These are phyloP conservation scores for Lenzites betulinus DNA, from an alignment of 768 basidiomycete species.

Conservation along the genomic window DNA sequence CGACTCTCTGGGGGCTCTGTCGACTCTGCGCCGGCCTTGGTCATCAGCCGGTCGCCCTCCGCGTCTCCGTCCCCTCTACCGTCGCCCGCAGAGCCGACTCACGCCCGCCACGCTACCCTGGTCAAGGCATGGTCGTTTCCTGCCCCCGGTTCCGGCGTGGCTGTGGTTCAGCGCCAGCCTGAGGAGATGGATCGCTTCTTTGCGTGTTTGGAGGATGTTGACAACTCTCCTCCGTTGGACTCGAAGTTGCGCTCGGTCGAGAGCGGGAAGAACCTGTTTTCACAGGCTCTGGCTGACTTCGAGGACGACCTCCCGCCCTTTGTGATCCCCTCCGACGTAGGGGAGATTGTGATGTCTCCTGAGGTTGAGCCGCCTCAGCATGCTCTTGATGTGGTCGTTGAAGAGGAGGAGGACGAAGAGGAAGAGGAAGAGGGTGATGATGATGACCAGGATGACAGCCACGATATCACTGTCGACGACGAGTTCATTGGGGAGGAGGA, in stretches of 20 bases:
- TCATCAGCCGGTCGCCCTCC: conserved; percentile 31
- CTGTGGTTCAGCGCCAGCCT: conserved; percentile 26
- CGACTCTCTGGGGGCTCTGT: conserved; percentile 28
- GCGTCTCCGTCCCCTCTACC: conserved; percentile 34
- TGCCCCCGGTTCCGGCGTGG: conserved; percentile 17
- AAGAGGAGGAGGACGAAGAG: conserved; percentile 51
- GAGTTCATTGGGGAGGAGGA: conserved; percentile 60
- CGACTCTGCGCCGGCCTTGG: conserved; percentile 24
- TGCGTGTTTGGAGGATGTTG: conserved; percentile 58
- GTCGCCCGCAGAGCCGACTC: conserved; percentile 28
- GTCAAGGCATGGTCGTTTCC: conserved; percentile 72
- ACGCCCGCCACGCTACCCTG: conserved; percentile 45
- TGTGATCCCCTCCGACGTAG: conserved; percentile 48
- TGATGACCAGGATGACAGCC: conserved; percentile 28
- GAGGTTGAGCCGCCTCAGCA: conserved; percentile 39
- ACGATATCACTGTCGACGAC: conserved; percentile 34
- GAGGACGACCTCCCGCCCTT: conserved; percentile 56
- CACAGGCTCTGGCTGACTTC: conserved; percentile 45
- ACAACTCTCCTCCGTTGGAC: conserved; percentile 49
- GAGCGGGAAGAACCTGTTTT: conserved; percentile 61
- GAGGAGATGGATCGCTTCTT: conserved; percentile 79
- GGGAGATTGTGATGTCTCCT: conserved; percentile 33
- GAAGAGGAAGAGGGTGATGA: conserved; percentile 39
- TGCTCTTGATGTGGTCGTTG: conserved; percentile 42
- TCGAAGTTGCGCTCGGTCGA: conserved; percentile 46